Evolutionary conservation across 306 rosid genomes (phyloP), one percentile per base, ranked within the genome.

Genomic region (Cicer cuneatum): DNA sequence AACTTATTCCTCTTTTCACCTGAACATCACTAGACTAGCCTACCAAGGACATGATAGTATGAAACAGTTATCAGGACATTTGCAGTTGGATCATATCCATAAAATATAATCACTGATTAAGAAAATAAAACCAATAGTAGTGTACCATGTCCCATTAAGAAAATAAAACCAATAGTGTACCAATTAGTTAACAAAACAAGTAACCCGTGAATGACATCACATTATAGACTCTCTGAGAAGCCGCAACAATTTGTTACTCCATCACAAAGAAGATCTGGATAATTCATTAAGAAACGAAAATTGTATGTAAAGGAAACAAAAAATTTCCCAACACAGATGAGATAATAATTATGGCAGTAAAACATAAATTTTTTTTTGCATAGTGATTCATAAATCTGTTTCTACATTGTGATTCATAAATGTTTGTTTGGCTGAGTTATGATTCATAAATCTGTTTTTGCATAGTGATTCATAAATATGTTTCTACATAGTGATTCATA

Each of bases 301-400:
- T n/a, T 73, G 21, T 12, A 53, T 9, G 15, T 19, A 12, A 45
- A 48, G 40, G 24, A 75, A 73, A 66, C 77, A 77, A 71, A 57
- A 65, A 56, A n/a, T n/a, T n/a, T n/a, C n/a, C n/a, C n/a, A n/a
- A n/a, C n/a, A n/a, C n/a, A n/a, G n/a, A n/a, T n/a, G n/a, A n/a
- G n/a, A n/a, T n/a, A n/a, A n/a, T n/a, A n/a, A n/a, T n/a, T n/a
- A n/a, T n/a, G n/a, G n/a, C n/a, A n/a, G n/a, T n/a, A n/a, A n/a
- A n/a, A n/a, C n/a, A n/a, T n/a, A n/a, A n/a, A n/a, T n/a, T n/a
- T n/a, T n/a, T n/a, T n/a, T n/a, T n/a, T n/a, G n/a, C n/a, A n/a
- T n/a, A n/a, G n/a, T n/a, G n/a, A n/a, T n/a, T n/a, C n/a, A n/a
- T n/a, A n/a, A n/a, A n/a, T n/a, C n/a, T n/a, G n/a, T n/a, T n/a